A percentile compares a stretch with the other conserved stretches of the same genome.
These are phyloP conservation scores for Paecilomyces fulvus DNA, from an alignment of 2,329 filamentous ascomycete species.

Conservation along the genomic window DNA sequence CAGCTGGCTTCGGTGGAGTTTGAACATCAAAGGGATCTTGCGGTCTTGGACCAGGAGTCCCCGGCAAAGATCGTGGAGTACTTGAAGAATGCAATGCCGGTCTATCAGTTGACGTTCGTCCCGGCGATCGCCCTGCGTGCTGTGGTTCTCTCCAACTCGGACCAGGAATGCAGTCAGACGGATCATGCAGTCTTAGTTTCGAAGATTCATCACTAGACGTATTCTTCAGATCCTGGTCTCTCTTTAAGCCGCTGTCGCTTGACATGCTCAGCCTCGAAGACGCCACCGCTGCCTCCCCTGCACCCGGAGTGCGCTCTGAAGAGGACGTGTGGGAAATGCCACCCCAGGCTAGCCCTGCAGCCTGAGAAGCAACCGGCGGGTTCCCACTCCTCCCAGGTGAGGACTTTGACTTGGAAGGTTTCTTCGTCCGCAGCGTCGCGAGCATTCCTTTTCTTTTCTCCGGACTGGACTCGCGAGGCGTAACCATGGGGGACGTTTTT, in stretches of 20 bases:
- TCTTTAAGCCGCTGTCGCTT: constrained; percentile 14
- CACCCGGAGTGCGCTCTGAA: constrained; percentile 17
- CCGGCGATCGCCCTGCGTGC: constrained; percentile 1
- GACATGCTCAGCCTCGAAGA: constrained; percentile 21
- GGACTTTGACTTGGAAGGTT: constrained; percentile 38
- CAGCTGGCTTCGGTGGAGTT: constrained; percentile 20
- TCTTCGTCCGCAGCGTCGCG: constrained; percentile 45
- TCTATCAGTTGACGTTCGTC: background rate
- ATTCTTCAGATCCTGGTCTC: constrained; percentile 1
- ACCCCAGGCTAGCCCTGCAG: constrained; percentile 55
- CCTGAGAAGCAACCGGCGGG: constrained; percentile 52
- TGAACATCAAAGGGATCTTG: constrained; percentile 13
- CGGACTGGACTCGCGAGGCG: constrained; percentile 51
- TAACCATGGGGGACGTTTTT: constrained; percentile 24
- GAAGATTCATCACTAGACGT: background rate
- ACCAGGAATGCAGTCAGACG: constrained; percentile 10
- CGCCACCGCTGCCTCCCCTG: constrained; percentile 16
- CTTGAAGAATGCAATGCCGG: background rate
- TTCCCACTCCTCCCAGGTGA: constrained; percentile 36
- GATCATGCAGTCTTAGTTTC: constrained; percentile 1
- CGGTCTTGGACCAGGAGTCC: constrained; percentile 8
- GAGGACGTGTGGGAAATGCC: constrained; percentile 22
- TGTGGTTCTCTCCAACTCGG: constrained; percentile 9
- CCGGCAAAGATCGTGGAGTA: background rate
- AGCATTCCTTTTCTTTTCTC: constrained; percentile 53